Conservation (phyloP, 2,329 filamentous ascomycete genomes). For the Neophaeococcomyces aloes region DNA sequence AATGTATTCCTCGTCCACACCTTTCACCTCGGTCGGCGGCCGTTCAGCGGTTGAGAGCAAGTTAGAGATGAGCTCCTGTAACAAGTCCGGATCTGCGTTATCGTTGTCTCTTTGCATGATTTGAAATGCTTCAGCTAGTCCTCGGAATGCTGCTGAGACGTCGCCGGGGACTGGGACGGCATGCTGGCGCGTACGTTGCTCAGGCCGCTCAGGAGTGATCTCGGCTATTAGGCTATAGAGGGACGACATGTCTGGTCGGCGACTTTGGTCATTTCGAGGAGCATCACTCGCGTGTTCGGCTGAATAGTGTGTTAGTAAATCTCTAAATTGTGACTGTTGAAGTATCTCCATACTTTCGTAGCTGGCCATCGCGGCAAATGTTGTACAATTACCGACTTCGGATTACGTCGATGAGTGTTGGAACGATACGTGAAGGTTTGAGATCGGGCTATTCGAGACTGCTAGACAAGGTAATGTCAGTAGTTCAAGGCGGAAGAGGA, state of each 20-base stretch:
- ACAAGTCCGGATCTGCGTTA: slow-evolving; percentile 32
- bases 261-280: slow-evolving; percentile 26
- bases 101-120: slow-evolving; percentile 41
- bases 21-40: slow-evolving; percentile 50
- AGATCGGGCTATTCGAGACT: not conserved
- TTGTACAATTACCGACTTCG: too few relatives aligned
- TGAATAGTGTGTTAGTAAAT: slow-evolving; percentile 5
- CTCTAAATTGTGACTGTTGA: slow-evolving; percentile 6
- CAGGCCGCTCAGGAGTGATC: slow-evolving; percentile 42
- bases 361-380: slow-evolving; percentile 16
- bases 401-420: too few relatives aligned
- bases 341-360: slow-evolving; percentile 20
- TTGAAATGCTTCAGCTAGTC: slow-evolving; percentile 51
- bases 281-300: slow-evolving; percentile 21
- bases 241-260: slow-evolving; percentile 53
- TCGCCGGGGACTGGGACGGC: slow-evolving; percentile 51
- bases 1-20: slow-evolving; percentile 45
- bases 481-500: slow-evolving; percentile 7
- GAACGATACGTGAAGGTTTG: too few relatives aligned
- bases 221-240: slow-evolving; percentile 54
- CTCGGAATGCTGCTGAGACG: slow-evolving; percentile 48
- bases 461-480: not conserved
- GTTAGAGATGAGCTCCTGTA: slow-evolving; percentile 46
- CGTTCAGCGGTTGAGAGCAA: slow-evolving; percentile 47
- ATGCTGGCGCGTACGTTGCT: slow-evolving; percentile 44